phyloP scores from a whole-genome alignment of 495 filamentous ascomycete species.

The Xylaria telfairii region DNA sequence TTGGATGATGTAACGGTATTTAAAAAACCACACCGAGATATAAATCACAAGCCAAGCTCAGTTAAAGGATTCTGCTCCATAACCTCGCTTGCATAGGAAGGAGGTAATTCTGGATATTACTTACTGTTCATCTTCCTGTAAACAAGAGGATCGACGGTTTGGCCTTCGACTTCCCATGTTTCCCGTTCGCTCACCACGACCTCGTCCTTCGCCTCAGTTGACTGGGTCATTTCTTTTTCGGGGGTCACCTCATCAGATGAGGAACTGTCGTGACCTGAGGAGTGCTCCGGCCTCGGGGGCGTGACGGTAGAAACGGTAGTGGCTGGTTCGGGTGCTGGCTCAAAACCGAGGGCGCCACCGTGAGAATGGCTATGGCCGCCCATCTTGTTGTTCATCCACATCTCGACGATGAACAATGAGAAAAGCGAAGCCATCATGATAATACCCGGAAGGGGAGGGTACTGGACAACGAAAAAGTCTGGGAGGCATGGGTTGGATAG shows the following conservation, averaged over 20 bases:
- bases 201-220: conserved; percentile 24
- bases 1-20: not conserved
- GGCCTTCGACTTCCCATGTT: conserved; percentile 48
- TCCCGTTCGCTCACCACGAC: conserved; percentile 36
- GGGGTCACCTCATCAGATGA: conserved; percentile 43
- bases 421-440: conserved; percentile 66
- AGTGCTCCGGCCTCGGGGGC: conserved; percentile 35
- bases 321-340: conserved; percentile 31
- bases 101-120: not conserved
- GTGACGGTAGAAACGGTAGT: conserved; percentile 14
- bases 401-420: conserved; percentile 61
- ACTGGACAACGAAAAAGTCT: conserved; percentile 58
- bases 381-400: conserved; percentile 58
- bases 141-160: conserved; percentile 50
- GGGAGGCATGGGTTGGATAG: conserved; percentile 65
- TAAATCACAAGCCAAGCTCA: not conserved
- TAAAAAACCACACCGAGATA: not conserved
- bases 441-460: conserved; percentile 65
- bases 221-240: conserved; percentile 46
- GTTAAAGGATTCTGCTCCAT: too few relatives aligned
- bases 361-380: conserved; percentile 53
- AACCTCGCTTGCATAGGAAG: not conserved
- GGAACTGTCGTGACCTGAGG: conserved; percentile 38
- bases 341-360: conserved; percentile 54
- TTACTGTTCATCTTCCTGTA: conserved; percentile 50